A percentile compares a stretch with the other conserved stretches of the same genome.
Evolutionary conservation across 2,329 filamentous ascomycete species (phyloP).

Genomic region (Orbilia quercus): DNA sequence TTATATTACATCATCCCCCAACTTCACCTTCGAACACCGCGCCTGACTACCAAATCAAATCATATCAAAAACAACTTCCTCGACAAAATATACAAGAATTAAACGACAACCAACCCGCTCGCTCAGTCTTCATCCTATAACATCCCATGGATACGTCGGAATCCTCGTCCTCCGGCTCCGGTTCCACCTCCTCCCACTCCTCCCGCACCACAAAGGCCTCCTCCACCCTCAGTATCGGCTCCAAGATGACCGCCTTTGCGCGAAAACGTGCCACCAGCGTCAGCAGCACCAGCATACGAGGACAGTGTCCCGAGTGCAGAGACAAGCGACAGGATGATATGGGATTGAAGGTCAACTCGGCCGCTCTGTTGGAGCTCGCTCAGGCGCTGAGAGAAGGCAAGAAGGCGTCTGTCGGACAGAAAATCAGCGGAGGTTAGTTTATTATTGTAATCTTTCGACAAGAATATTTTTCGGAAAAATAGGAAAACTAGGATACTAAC

Average conservation of each 20-base stretch:
- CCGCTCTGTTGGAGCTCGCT: conserved; percentile 31
- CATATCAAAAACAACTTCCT: no score
- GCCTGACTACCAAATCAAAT: no score
- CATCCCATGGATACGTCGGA: conserved; percentile 48
- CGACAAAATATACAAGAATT: not conserved
- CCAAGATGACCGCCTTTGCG: conserved; percentile 25
- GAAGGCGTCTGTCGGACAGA: conserved; percentile 22
- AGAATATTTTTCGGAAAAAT: no score
- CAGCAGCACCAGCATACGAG: conserved; percentile 51
- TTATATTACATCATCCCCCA: not conserved
- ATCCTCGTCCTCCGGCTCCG: conserved; percentile 43
- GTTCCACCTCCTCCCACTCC: conserved; percentile 46
- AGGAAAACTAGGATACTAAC: no score
- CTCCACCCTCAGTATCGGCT: conserved; percentile 29
- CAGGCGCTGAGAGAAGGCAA: conserved; percentile 31
- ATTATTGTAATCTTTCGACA: conserved; percentile 4
- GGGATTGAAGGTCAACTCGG: conserved; percentile 46
- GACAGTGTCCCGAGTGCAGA: conserved; percentile 47
- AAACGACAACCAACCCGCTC: not conserved
- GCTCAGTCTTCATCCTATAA: not conserved
- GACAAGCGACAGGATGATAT: conserved; percentile 55
- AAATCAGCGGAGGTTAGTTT: conserved; percentile 29
- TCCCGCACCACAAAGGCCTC: conserved; percentile 52
- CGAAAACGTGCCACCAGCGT: conserved; percentile 40
- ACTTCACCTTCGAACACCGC: not conserved